Evolutionary conservation across 768 basidiomycete species (phyloP).

Genomic region (Phanerochaete carnosa): DNA sequence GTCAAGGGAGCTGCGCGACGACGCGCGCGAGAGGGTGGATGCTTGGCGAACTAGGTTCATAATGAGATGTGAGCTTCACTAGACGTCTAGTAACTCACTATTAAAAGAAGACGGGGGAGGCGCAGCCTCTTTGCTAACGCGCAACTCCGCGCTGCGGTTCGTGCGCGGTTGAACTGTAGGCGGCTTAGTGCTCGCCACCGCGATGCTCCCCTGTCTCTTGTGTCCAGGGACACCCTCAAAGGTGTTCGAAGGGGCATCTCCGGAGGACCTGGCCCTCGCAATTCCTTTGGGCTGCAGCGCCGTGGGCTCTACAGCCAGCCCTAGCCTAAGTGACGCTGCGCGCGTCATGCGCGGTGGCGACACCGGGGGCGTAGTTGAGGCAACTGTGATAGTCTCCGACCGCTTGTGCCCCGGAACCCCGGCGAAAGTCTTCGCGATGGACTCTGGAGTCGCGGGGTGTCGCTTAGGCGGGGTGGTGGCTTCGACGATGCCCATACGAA

Average conservation of each 20-base stretch:
- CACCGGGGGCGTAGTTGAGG: slow-evolving; percentile 68
- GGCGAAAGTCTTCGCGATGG: slow-evolving; percentile 59
- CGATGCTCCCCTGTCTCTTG: slow-evolving; percentile 72
- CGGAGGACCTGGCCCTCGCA: neutral
- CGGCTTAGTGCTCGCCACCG: slow-evolving; percentile 52
- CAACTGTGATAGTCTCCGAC: slow-evolving; percentile 59
- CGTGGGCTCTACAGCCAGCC: slow-evolving; percentile 42
- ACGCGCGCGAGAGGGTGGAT: slow-evolving; percentile 22
- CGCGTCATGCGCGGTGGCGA: slow-evolving; percentile 76
- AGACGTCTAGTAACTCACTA: slow-evolving; percentile 45
- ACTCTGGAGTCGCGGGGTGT: slow-evolving; percentile 56
- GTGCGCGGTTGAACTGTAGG: slow-evolving; percentile 42
- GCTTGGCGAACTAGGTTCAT: slow-evolving; percentile 43
- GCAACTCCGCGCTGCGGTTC: slow-evolving; percentile 42
- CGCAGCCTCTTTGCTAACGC: slow-evolving; percentile 38
- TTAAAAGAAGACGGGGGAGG: slow-evolving; percentile 61
- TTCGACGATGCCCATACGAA: slow-evolving; percentile 58
- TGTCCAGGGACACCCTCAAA: slow-evolving; percentile 86
- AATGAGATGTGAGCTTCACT: neutral
- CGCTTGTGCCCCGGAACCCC: slow-evolving; percentile 86
- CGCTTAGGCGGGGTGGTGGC: slow-evolving; percentile 43
- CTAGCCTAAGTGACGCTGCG: slow-evolving; percentile 68
- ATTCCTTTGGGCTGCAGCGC: slow-evolving; percentile 6
- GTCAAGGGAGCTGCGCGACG: slow-evolving; percentile 9
- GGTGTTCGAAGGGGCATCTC: slow-evolving; percentile 28